Percentiles rank a stretch among this genome's conserved stretches.
phyloP scores from a whole-genome alignment of 371 early-diverging fungal species.

The Dichotomocladium elegans region DNA sequence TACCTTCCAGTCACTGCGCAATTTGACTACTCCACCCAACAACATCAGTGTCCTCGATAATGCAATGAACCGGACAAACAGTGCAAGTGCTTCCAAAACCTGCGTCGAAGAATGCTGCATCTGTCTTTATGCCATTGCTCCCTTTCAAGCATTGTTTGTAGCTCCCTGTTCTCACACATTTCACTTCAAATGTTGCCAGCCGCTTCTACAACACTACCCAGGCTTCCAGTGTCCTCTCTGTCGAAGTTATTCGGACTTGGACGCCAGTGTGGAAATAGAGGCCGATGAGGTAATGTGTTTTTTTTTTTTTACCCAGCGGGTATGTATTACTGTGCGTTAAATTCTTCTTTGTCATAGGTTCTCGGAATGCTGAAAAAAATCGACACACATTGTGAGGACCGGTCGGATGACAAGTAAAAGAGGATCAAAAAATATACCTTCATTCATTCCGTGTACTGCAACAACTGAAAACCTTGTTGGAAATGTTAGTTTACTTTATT shows the following conservation, averaged over 20 bases:
- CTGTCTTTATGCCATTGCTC: constrained; percentile 80
- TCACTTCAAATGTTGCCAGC: constrained; percentile 87
- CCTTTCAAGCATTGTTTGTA: constrained; percentile 87
- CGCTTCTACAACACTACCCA: constrained; percentile 46
- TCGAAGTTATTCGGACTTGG: constrained; percentile 84
- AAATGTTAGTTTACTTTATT: no score
- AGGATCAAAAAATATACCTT: no score
- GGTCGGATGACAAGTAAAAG: no score
- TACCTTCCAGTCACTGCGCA: constrained; percentile 26
- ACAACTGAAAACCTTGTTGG: no score
- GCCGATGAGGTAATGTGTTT: constrained; percentile 8
- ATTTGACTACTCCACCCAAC: constrained; percentile 28
- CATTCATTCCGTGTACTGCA: no score
- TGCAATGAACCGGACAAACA: constrained; percentile 7
- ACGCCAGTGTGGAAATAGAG: constrained; percentile 65
- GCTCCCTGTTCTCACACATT: constrained; percentile 91
- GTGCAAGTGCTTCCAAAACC: background rate
- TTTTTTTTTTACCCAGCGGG: background rate
- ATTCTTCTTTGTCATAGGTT: background rate
- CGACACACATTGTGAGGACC: no score
- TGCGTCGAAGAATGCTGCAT: constrained; percentile 80
- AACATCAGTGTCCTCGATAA: constrained; percentile 23
- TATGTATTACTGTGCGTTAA: background rate
- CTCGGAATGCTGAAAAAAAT: background rate
- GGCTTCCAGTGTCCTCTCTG: constrained; percentile 89